Base-by-base conservation (phyloP, 192 early-diverging fungal genomes). In the Linnemannia hyalina region DNA sequence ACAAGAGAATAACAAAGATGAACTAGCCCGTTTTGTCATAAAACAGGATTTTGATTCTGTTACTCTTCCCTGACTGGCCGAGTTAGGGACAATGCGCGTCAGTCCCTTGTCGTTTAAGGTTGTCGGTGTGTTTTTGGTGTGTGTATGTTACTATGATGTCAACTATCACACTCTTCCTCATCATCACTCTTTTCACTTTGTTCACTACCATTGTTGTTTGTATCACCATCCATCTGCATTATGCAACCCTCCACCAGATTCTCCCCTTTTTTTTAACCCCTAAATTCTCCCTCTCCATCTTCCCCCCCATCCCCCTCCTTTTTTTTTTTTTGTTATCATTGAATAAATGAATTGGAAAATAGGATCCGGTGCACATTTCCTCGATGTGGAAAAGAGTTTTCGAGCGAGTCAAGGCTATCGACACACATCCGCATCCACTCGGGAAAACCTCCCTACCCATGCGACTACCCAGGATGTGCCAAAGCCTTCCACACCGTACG, bases 401-500 rank as follows among this genome's bases (percentile, higher is more conserved):
- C 83, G 22, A 68, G 76, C 1, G 83, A 80, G 36, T 80, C 78
- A 4, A 78, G 78, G 26, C 54, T 85, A 1, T 70, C 75, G 22
- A 77, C 78, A 22, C 83, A 85, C 44, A 80, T 76, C 35, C 74
- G 83, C 47, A 80, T 80, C 40, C 83, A 85, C 20, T 76, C 68
- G 20, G 78, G 83, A 9, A 85, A 80, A 68, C 78, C 78, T 1
- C 83, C 74, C 9, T 85, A 85, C 68, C 83, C 78, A 18, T 85
- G 78, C 42, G 83, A 65, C 22, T 85, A 85, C 68, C 79, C 75
- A 29, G 83, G 77, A 11, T 80, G 83, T 55, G 29, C 60, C 40
- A 80, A 85, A 40, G 78, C 83, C 2, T 85, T 85, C 68, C 83
- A 85, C 63, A 80, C 83, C 6, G 83, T 80, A 85, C 18, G 80